These are phyloP conservation scores for Fusarium aywerte DNA, from an alignment of 2,329 filamentous ascomycete species.

Conservation along the genomic window DNA sequence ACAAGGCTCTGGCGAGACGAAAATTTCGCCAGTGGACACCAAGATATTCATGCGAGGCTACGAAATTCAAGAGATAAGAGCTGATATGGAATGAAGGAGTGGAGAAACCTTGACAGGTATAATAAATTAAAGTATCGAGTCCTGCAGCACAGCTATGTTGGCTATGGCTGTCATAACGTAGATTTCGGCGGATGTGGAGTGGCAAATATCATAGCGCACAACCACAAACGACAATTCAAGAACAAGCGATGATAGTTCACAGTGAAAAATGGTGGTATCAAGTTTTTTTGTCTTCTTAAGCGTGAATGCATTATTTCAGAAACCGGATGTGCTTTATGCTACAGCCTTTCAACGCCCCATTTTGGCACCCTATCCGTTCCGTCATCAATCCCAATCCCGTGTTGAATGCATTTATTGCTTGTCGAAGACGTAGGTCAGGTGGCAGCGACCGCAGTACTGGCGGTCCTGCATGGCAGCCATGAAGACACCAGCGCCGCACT, in stretches of 20 bases:
- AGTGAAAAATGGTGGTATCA: slow-evolving; percentile 18
- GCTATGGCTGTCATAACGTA: too few relatives aligned
- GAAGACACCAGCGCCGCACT: slow-evolving; percentile 99
- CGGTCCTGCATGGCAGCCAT: slow-evolving; percentile 99
- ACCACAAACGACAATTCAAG: not conserved
- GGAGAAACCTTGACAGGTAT: not conserved
- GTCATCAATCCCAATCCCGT: slow-evolving; percentile 48
- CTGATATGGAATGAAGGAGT: not conserved
- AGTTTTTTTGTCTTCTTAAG: slow-evolving; percentile 47
- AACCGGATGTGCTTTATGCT: slow-evolving; percentile 56
- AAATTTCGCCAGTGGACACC: slow-evolving; percentile 33
- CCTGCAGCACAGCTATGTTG: not conserved
- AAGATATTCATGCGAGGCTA: slow-evolving; percentile 42
- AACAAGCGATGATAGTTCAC: not conserved
- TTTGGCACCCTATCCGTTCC: slow-evolving; percentile 50
- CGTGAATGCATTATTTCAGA: slow-evolving; percentile 55
- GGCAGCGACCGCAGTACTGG: slow-evolving; percentile 90
- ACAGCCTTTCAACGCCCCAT: slow-evolving; percentile 55
- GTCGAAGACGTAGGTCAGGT: slow-evolving; percentile 79
- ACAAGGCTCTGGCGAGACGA: slow-evolving; percentile 41
- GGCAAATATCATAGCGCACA: not conserved
- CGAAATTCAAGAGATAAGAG: slow-evolving; percentile 20
- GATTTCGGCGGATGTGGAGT: not conserved
- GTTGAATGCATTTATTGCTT: slow-evolving; percentile 63
- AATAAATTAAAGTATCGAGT: not conserved